Base-by-base conservation (phyloP, 768 basidiomycete species). In the Agaricus subrufescens region DNA sequence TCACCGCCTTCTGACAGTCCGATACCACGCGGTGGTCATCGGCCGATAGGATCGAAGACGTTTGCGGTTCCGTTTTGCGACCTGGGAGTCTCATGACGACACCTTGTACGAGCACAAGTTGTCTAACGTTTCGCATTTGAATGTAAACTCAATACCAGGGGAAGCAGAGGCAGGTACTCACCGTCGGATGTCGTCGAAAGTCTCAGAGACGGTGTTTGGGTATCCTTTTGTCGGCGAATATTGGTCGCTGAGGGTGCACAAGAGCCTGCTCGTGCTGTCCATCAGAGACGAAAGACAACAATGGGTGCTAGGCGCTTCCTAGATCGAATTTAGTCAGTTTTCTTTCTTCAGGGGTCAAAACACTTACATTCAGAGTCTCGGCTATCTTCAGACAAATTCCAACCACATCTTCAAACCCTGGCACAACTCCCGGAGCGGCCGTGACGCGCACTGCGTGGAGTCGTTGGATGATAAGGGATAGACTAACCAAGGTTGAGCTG, bases 301-400 rank as follows among this genome's bases (percentile, higher is more conserved):
- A 26, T 56, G 38, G 0, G 54, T 48, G n/a, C 43, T 30, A 12
- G 29, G 39, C 40, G 49, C 49, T 23, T 48, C 54, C 54, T 56
- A 26, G 11, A 39, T 23, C 30, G 12, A 15, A 25, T n/a, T 34
- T 34, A 34, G 29, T 49, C 38, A 43, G 40, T 48, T 48, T 26
- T 42, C 25, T 29, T 7, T 14, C 5, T n/a, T 43, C n/a, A 5
- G 23, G 29, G 43, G 12, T 25, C 30, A 31, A 43, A 19, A 12
- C 15, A 49, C 54, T 26, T 15, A 56, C 54, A 37, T 6, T 43
- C 27, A 56, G 14, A 15, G 40, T 29, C 37, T 56, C 47, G 1
- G 54, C 46, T 48, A 56, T 42, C 9, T 39, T 46, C 30, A 56
- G 34, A 3, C 47, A 46, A 2, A 48, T 27, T 43, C 38, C 46